Base-by-base conservation (phyloP, 2,329 filamentous ascomycete species). In the Fusarium sp. region DNA sequence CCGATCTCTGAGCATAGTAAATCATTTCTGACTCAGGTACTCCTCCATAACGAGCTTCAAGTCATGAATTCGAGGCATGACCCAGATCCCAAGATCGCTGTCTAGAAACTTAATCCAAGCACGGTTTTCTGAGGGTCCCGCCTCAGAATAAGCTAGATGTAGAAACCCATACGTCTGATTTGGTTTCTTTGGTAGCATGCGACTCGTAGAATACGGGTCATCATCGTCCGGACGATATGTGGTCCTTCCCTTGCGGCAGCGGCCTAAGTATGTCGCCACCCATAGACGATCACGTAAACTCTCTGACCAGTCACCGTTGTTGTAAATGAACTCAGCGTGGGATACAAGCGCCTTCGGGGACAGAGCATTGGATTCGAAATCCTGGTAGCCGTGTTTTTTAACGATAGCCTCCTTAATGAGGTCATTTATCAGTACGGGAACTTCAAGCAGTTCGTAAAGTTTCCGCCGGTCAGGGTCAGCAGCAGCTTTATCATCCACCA, bases 221-320 rank as follows among this genome's bases (percentile, higher is more conserved):
- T 17, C 17, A 35, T 35, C 5, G 59, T 62, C n/a, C n/a, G 64
- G 64, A 27, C 55, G 49, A 38, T 67, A 67, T 51, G 61, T 67
- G 40, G 10, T 27, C 8, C 17, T 29, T 12, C 46, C 58, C n/a
- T 8, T 29, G 24, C 27, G 35, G 38, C 33, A 31, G 10, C 1
- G 16, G 8, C 46, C 57, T 2, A 33, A 10, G 10, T 46, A n/a
- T 17, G 63, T 20, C 29, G 63, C 46, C 57, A 66, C 29, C 63
- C 46, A 66, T 5, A 66, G 17, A 14, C 12, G 17, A 9, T 17
- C 16, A 17, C 16, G 7, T 16, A 55, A 8, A 9, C 33, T 66
- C 17, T 7, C 10, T 17, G 22, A n/a, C 57, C 24, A 31, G 38
- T 29, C 57, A 29, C 27, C 36, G n/a, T 36, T 31, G 2, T 24